Conservation (phyloP, 345 rosid genomes). For the Rhodomyrtus tomentosa region DNA sequence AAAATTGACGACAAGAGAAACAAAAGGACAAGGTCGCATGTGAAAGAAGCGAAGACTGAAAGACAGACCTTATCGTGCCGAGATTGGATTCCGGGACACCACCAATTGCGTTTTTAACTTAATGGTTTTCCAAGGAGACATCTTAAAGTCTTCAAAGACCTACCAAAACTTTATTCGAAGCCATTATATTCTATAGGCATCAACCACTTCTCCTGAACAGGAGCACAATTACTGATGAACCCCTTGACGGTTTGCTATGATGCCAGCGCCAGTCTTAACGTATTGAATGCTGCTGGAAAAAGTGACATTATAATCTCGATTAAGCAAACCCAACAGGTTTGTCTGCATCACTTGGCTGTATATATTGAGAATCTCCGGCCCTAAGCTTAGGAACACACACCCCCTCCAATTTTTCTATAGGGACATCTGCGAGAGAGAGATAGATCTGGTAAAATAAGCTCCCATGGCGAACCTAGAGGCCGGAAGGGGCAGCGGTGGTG, state of each 20-base stretch:
- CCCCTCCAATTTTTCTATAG: not conserved
- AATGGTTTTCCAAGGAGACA: not conserved
- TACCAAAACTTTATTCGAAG: not conserved
- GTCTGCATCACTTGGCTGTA: not conserved
- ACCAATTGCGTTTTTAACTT: not conserved
- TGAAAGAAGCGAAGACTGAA: not conserved
- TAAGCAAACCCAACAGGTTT: too few relatives aligned
- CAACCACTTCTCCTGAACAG: not conserved
- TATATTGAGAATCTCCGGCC: not conserved
- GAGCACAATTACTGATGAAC: not conserved
- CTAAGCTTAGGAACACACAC: not conserved
- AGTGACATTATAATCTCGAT: not conserved
- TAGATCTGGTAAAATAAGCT: not conserved
- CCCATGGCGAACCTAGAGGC: not conserved
- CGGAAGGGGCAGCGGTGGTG: not conserved
- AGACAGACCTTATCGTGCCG: slow-evolving; percentile 6
- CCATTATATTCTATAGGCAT: not conserved
- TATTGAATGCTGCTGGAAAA: too few relatives aligned
- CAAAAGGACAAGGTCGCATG: not conserved
- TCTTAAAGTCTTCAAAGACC: not conserved
- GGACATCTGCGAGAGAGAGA: not conserved
- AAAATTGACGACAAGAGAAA: not conserved
- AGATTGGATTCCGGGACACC: not conserved
- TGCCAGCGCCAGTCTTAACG: not conserved
- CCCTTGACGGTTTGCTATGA: not conserved